Conservation (phyloP, 2,329 filamentous ascomycete genomes). For the Alternaria triticina region DNA sequence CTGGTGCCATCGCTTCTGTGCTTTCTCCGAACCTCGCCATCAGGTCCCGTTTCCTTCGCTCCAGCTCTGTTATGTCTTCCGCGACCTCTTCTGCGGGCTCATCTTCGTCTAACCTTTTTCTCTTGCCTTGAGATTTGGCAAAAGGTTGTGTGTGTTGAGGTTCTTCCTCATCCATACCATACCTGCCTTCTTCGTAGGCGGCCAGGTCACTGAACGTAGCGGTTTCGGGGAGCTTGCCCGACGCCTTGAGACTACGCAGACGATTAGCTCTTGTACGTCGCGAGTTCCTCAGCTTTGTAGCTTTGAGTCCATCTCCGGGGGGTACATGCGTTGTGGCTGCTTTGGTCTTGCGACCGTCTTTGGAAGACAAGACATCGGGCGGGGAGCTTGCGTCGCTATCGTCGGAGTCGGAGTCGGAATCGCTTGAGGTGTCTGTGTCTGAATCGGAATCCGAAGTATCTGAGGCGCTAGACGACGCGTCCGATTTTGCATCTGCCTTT, state of each 20-base stretch:
- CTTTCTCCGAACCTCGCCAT: slow-evolving; percentile 25
- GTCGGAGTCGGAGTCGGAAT: slow-evolving; percentile 47
- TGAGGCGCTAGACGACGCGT: slow-evolving; percentile 21
- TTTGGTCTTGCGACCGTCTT: slow-evolving; percentile 10
- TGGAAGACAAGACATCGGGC: slow-evolving; percentile 33
- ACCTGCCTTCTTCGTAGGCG: slow-evolving; percentile 53
- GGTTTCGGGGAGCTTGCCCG: slow-evolving; percentile 58
- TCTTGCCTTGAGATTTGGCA: slow-evolving; percentile 22
- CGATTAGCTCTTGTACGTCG: slow-evolving; percentile 59
- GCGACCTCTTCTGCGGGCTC: slow-evolving; percentile 6
- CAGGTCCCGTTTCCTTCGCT: slow-evolving; percentile 29
- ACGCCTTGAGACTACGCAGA: slow-evolving; percentile 60
- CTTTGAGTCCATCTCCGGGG: slow-evolving; percentile 57
- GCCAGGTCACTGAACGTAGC: slow-evolving; percentile 60
- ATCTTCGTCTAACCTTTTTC: slow-evolving; percentile 32
- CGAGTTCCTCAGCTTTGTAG: slow-evolving; percentile 63
- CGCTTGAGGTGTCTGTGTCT: slow-evolving; percentile 32
- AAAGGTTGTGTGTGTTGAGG: slow-evolving; percentile 6
- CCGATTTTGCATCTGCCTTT: slow-evolving; percentile 11
- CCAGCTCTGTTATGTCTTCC: slow-evolving; percentile 25
- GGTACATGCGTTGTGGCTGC: slow-evolving; percentile 28
- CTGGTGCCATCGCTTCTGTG: background rate
- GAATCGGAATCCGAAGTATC: slow-evolving; percentile 31
- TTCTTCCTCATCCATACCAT: background rate
- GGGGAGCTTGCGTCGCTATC: slow-evolving; percentile 46